phyloP scores from a whole-genome alignment of 2,329 filamentous ascomycete genomes.

The Trichothecium roseum region DNA sequence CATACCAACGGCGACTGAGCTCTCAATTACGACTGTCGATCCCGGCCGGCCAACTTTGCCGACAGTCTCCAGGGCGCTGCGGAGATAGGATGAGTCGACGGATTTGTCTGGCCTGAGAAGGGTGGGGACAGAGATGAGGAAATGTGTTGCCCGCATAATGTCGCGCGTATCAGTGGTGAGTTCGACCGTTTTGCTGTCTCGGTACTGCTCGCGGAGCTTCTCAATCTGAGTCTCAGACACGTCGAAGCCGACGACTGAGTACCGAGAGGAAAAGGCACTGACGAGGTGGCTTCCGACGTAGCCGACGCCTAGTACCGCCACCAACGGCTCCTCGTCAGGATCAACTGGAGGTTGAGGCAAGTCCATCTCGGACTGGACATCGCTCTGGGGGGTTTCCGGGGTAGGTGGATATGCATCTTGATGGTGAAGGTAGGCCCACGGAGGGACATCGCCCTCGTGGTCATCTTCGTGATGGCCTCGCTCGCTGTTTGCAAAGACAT shows the following conservation, averaged over 20 bases:
- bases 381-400: no score
- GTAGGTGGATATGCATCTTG: no score
- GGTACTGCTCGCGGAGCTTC: conserved; percentile 19
- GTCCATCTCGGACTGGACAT: no score
- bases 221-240: conserved; percentile 28
- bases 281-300: conserved; percentile 42
- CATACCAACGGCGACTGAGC: conserved; percentile 44
- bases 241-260: conserved; percentile 36
- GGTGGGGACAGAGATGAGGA: conserved; percentile 44
- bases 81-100: conserved; percentile 36
- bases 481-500: no score
- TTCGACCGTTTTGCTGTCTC: conserved; percentile 14
- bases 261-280: conserved; percentile 27
- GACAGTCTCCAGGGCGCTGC: conserved; percentile 31
- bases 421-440: no score
- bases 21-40: conserved; percentile 40
- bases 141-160: conserved; percentile 34
- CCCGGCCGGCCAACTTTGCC: conserved; percentile 28
- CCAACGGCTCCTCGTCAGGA: conserved; percentile 19
- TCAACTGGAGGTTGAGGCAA: conserved; percentile 3
- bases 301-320: conserved; percentile 41
- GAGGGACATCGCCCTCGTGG: no score
- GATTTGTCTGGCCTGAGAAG: conserved; percentile 33
- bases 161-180: conserved; percentile 27
- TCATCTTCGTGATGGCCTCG: no score